Evolutionary conservation across 176 grass and related monocot genomes (phyloP), one percentile per base, ranked within the genome.

Genomic region (Areca catechu): DNA sequence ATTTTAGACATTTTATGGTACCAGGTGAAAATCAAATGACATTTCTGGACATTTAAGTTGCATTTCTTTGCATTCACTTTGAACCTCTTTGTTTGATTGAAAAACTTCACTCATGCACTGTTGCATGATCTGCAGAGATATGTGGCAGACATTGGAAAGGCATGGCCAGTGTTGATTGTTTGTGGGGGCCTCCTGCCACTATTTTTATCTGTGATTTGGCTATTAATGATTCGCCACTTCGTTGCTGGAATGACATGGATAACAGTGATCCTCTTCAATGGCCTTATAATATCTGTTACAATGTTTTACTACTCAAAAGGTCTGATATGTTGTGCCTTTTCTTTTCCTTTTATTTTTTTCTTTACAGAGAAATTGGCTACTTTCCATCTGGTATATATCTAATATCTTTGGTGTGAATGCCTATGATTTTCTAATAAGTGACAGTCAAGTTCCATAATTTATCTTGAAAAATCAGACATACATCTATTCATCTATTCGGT

Each of bases 241-340:
- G 88, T 92, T 77, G 87, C 81, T 54, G 93, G 75, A 28, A 98
- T 92, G 93, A 84, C 93, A 62, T 98, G 93, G 93, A 82, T 98
- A 73, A 98, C 93, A 48, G 79, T 98, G 49, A 49, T 92, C 25
- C 78, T 98, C 30, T 98, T 98, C 85, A 98, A 98, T 75, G 76
- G 72, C 51, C 87, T 98, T 56, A 73, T 98, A 37, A 68, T 92
- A 76, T 98, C 93, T 51, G 88, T 98, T 65, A 98, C 87, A 7
- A 98, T 92, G 93, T 83, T 98, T 37, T 89, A 58, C 72, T 98
- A 98, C 63, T 83, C 83, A 54, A 92, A 98, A 92, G 93, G 93
- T 98, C 67, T 24, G 20, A 12, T 30, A 43, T 61, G 21, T 56
- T 29, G 21, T 17, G 15, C 49, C 69, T 51, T 58, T 64, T 20